Evolutionary conservation across 2,329 filamentous ascomycete genomes (phyloP).

Genomic region (Verticillium klebahnii): DNA sequence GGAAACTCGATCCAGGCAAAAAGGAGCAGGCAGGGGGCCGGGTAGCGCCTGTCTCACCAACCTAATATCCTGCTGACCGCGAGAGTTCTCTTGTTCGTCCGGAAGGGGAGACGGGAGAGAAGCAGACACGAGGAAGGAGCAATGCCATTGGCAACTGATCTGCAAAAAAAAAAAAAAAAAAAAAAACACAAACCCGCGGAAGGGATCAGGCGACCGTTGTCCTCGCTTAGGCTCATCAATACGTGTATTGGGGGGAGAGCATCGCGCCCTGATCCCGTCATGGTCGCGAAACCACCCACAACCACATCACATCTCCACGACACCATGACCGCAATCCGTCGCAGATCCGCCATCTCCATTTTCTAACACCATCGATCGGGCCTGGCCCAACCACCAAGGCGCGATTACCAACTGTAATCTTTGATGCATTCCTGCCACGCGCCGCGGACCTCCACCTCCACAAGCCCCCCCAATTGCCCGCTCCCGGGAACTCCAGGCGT

Average conservation of each 20-base stretch:
- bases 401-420: background rate
- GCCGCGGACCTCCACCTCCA: background rate
- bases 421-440: background rate
- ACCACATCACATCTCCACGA: background rate
- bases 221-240: too few relatives aligned
- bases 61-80: too few relatives aligned
- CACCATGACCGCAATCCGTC: background rate
- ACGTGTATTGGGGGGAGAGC: too few relatives aligned
- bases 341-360: background rate
- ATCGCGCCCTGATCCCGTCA: background rate
- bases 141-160: too few relatives aligned
- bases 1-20: background rate
- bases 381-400: background rate
- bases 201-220: too few relatives aligned
- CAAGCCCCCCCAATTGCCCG: background rate
- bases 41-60: too few relatives aligned
- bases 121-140: too few relatives aligned
- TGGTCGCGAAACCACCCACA: background rate
- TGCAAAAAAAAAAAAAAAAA: too few relatives aligned
- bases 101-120: too few relatives aligned
- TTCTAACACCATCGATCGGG: background rate
- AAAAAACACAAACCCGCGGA: too few relatives aligned
- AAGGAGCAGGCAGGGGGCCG: too few relatives aligned
- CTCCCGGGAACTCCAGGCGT: background rate
- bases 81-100: too few relatives aligned